These are phyloP conservation scores for Alisma plantagoaquatica DNA, from an alignment of 106 monocot species.

Conservation along the genomic window DNA sequence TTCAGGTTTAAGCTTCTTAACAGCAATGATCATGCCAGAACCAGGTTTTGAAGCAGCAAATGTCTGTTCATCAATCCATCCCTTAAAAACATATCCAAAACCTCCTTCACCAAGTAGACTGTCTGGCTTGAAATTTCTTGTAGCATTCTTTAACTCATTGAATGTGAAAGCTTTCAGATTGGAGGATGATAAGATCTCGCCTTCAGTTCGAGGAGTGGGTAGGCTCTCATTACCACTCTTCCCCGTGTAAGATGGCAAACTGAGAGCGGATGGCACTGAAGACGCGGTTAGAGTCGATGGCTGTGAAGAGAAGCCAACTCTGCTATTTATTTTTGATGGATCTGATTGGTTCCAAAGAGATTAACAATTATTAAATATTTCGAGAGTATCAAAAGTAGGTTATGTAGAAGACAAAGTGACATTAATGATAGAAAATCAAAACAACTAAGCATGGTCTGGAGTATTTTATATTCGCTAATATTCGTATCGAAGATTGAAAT, in stretches of 20 bases:
- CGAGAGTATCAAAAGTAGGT: too few relatives aligned
- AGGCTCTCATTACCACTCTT: constrained; percentile 22
- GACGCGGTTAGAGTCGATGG: constrained; percentile 23
- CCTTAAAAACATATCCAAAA: constrained; percentile 87
- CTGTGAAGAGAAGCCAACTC: constrained; percentile 25
- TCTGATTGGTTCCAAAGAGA: constrained; percentile 16
- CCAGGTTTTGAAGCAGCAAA: constrained; percentile 52
- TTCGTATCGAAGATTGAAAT: too few relatives aligned
- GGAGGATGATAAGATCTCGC: constrained; percentile 69
- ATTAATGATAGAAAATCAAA: too few relatives aligned
- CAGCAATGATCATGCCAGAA: constrained; percentile 63
- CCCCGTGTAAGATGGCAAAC: constrained; percentile 31
- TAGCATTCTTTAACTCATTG: constrained; percentile 60
- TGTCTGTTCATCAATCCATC: constrained; percentile 80
- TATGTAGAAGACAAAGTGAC: too few relatives aligned
- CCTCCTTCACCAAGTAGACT: constrained; percentile 85
- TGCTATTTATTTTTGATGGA: constrained; percentile 30
- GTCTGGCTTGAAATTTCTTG: constrained; percentile 72
- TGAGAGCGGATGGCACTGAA: constrained; percentile 36
- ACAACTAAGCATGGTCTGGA: too few relatives aligned
- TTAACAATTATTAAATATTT: too few relatives aligned
- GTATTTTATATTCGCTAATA: too few relatives aligned
- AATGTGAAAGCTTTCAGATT: constrained; percentile 66
- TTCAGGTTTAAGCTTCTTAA: constrained; percentile 95
- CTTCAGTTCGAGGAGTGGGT: constrained; percentile 52